Percentiles rank a stretch among this genome's conserved stretches.
Conservation (phyloP, 495 filamentous ascomycete species). For the Aspergillus coremiiformis region DNA sequence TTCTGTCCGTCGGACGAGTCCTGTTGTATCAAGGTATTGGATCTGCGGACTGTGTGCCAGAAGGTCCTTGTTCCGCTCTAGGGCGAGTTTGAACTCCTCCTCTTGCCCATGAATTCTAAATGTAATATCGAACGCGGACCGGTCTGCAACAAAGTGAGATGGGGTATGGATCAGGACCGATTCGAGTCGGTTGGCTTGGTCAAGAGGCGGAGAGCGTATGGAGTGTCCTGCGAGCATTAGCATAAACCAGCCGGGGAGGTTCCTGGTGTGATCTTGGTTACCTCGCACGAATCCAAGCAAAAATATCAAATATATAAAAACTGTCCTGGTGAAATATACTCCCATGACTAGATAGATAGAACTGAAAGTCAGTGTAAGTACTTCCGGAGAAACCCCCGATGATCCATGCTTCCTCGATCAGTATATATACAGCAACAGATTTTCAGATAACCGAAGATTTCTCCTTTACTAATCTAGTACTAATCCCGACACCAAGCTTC, state of each 20-base stretch:
- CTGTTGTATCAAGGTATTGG: constrained; percentile 1
- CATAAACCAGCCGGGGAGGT: too few species aligned
- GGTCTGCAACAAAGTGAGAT: background rate
- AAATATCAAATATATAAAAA: background rate
- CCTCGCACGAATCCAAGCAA: background rate
- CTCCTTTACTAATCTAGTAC: too few species aligned
- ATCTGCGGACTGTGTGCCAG: constrained; percentile 3
- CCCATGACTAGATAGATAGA: background rate
- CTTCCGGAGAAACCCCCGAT: too few species aligned
- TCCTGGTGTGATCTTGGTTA: background rate
- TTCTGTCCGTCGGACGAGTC: background rate
- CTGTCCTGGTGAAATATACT: background rate
- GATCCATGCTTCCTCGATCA: too few species aligned
- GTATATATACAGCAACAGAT: background rate
- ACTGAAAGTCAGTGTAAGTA: too few species aligned
- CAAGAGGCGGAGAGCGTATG: background rate
- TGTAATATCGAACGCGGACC: background rate
- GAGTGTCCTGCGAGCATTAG: constrained; percentile 7
- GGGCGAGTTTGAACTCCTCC: background rate
- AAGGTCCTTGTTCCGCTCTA: constrained; percentile 10
- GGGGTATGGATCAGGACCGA: constrained; percentile 4
- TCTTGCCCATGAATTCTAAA: constrained; percentile 2
- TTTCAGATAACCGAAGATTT: too few species aligned
- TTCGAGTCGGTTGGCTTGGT: background rate
- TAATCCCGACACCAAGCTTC: background rate